A percentile compares a stretch with the other conserved stretches of the same genome.
phyloP scores from a whole-genome alignment of 805 yeast species.

The Metschnikowia bowlesiae region DNA sequence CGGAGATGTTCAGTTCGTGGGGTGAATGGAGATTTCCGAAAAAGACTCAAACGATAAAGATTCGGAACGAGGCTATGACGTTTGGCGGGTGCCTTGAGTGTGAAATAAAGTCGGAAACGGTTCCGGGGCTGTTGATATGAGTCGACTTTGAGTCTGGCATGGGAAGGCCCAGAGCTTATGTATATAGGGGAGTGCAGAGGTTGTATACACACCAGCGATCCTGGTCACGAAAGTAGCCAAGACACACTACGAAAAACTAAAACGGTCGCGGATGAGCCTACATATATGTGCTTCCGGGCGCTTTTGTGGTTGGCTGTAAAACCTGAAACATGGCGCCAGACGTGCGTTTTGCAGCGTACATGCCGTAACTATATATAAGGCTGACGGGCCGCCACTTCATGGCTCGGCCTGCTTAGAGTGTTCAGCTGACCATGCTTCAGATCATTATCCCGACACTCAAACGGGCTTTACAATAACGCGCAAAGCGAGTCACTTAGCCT shows the following conservation, averaged over 20 bases:
- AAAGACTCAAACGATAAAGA: no score
- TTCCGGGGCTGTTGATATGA: background rate
- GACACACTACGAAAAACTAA: background rate
- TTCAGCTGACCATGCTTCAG: no score
- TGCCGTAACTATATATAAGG: background rate
- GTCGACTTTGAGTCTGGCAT: background rate
- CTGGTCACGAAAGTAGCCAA: background rate
- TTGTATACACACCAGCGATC: slow-evolving; percentile 1
- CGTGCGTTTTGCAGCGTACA: slow-evolving; percentile 3
- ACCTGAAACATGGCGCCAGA: slow-evolving; percentile 3
- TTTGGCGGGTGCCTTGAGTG: no score
- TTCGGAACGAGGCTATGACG: no score
- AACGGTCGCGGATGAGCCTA: background rate
- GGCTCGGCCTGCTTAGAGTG: background rate
- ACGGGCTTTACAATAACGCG: no score
- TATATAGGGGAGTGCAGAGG: background rate
- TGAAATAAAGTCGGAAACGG: background rate
- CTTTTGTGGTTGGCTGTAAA: slow-evolving; percentile 1
- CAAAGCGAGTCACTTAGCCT: no score
- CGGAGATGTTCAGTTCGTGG: no score
- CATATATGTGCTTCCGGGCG: background rate
- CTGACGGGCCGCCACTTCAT: background rate
- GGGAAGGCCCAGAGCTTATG: background rate
- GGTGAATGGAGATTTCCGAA: no score
- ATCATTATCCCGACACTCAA: no score